Percentiles rank a stretch among this genome's conserved stretches.
These are phyloP conservation scores for Syzygium grande DNA, from an alignment of 345 rosid genomes.

Conservation along the genomic window DNA sequence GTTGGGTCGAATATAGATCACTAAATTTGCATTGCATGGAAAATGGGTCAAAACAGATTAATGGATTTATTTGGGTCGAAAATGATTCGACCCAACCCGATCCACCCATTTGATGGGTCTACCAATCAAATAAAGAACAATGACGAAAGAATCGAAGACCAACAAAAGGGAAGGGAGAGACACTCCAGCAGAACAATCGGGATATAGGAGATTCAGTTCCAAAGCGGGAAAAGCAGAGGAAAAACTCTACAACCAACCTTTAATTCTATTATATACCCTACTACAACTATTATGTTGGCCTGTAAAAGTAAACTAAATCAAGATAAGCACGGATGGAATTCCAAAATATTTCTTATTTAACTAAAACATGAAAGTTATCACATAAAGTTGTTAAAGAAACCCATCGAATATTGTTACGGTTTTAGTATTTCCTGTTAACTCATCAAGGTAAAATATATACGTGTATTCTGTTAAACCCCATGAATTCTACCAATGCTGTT, in stretches of 20 bases:
- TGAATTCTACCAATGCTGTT: neutral
- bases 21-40: neutral
- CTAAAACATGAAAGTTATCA: neutral
- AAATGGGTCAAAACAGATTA: neutral
- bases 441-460: neutral
- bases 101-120: accelerated
- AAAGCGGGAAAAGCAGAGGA: neutral
- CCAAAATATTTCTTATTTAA: neutral
- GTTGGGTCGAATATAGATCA: neutral
- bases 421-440: neutral
- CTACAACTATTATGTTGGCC: neutral
- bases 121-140: neutral
- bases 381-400: neutral
- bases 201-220: neutral
- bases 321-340: neutral
- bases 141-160: neutral
- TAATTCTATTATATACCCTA: neutral
- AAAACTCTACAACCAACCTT: neutral
- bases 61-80: neutral
- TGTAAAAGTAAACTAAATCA: neutral
- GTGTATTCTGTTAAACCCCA: neutral
- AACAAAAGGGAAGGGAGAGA: neutral
- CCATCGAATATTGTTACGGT: neutral
- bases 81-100: neutral
- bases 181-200: neutral